Base-by-base conservation (phyloP, 2,329 filamentous ascomycete species). In the Blumeriella jaapii region DNA sequence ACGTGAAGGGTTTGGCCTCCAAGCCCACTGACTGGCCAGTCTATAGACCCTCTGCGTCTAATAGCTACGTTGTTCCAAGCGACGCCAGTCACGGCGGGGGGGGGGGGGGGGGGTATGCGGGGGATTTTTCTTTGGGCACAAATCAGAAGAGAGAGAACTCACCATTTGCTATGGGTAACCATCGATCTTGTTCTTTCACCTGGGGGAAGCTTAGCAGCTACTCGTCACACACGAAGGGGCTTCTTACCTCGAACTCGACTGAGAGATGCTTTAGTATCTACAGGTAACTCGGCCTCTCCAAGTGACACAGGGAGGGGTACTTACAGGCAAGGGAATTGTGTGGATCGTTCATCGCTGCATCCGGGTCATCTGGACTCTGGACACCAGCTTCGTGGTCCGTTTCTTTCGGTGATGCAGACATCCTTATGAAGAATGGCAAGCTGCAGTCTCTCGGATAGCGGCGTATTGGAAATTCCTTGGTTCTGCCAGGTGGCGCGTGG, bases 81-180 rank as follows among this genome's bases (percentile, higher is more conserved):
- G 59, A 66, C 63, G 59, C 62, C 61, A 64, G 59, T 62, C 59
- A 60, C 43, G 53, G 39, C 36, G 37, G 47, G 43, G 46, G 39
- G 49, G 36, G 39, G 47, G 37, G 47, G 43, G 46, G 39, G 49
- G 36, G 39, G 47, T 34, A 44, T 46, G 46, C 50, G 44, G 46
- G 22, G 48, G 44, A 48, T 48, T 43, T 39, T 40, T n/a, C n/a
- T 33, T 44, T 37, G 49, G 60, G 60, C 65, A 65, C 64, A 68
- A 69, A 68, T 68, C 64, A 67, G 61, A 61, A 37, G 39, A 52
- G 34, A 42, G 47, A 53, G 49, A 63, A 91, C 91, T 74, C 74
- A 98, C 91, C 91, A 86, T 98, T 98, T 67, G 91, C 91, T 74
- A 98, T 98, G 61, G 91, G 91, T 61, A 98, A 75, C 91, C 91